Percentiles rank a stretch among this genome's conserved stretches.
These are phyloP conservation scores for Acrocalymma vagum DNA, from an alignment of 2,329 filamentous ascomycete species.

Conservation along the genomic window DNA sequence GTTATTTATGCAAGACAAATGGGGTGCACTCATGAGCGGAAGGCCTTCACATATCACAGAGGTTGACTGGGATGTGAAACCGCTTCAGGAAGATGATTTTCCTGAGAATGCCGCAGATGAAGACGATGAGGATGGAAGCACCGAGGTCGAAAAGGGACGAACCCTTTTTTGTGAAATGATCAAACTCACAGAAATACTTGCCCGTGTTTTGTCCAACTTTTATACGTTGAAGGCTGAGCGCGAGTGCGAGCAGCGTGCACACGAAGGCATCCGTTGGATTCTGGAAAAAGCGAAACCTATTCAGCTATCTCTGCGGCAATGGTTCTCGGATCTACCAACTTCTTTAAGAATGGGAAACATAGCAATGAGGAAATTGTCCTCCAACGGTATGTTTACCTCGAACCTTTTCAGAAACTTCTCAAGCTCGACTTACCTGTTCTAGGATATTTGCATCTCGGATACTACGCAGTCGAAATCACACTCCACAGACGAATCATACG, in stretches of 20 bases:
- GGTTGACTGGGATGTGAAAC: constrained; percentile 64
- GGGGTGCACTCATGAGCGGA: constrained; percentile 66
- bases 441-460: constrained; percentile 56
- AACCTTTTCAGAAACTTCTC: too few relatives aligned
- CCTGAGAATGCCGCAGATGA: constrained; percentile 41
- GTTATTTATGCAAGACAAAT: constrained; percentile 72
- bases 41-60: constrained; percentile 63
- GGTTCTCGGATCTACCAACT: constrained; percentile 59
- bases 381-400: constrained; percentile 30
- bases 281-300: constrained; percentile 63
- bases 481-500: constrained; percentile 54
- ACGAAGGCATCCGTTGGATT: constrained; percentile 58
- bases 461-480: constrained; percentile 57
- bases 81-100: constrained; percentile 57
- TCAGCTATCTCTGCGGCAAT: constrained; percentile 61
- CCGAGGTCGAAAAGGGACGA: constrained; percentile 42
- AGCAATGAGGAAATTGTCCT: constrained; percentile 37
- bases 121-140: constrained; percentile 43
- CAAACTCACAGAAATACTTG: constrained; percentile 60
- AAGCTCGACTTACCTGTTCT: constrained; percentile 1
- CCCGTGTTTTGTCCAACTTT: constrained; percentile 60
- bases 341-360: constrained; percentile 59
- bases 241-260: constrained; percentile 51
- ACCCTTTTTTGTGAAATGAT: constrained; percentile 62
- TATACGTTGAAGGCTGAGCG: constrained; percentile 60